Evolutionary conservation across 2,329 filamentous ascomycete species (phyloP), one percentile per base, ranked within the genome.

Genomic region (Alternaria arborescens): DNA sequence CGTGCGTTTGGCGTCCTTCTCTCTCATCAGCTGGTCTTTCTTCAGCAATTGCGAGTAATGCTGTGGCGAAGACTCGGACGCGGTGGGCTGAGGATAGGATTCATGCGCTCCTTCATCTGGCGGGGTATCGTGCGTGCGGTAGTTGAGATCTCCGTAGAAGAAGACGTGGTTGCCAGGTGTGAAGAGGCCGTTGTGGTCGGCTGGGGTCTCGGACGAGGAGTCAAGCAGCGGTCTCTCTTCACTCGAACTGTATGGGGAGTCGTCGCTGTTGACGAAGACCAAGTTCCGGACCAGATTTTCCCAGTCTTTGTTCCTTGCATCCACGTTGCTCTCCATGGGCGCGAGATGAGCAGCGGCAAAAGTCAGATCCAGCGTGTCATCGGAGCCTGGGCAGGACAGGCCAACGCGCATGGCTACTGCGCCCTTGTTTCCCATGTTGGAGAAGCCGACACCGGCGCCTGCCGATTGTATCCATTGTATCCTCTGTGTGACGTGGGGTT

Each of bases 381-480:
- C 77, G 41, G 82, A 80, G 5, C 69, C 69, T 14, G 77, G 73
- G 6, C 71, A 71, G 18, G 78, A 72, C 70, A 92, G 90, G 14
- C 87, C 84, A 43, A 95, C 79, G 34, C 93, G 85, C 62, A 94
- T 84, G 0, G 91, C 95, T 0, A 97, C 91, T 4, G 93, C 94
- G 30, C 94, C 95, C 80, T 99, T 99, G 79, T 97, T 97, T 16
- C 93, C 95, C 90, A 97, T 95, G 51, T 94, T 90, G 59, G 89
- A 89, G 1, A 93, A 78, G 0, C 95, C 95, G 50, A 97, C 91
- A 0, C 95, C 94, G 2, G 93, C 90, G 54, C 91, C 91, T 2
- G 91, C 92, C n/a, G 87, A 89, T 66, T 92, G 86, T n/a, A 95
- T 81, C 71, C 86, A 83, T 54, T 82, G 81, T 52, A 97, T 82